These are phyloP conservation scores for Saccharomyces hybrid DNA, from an alignment of 1,139 yeast genomes.

Conservation along the genomic window DNA sequence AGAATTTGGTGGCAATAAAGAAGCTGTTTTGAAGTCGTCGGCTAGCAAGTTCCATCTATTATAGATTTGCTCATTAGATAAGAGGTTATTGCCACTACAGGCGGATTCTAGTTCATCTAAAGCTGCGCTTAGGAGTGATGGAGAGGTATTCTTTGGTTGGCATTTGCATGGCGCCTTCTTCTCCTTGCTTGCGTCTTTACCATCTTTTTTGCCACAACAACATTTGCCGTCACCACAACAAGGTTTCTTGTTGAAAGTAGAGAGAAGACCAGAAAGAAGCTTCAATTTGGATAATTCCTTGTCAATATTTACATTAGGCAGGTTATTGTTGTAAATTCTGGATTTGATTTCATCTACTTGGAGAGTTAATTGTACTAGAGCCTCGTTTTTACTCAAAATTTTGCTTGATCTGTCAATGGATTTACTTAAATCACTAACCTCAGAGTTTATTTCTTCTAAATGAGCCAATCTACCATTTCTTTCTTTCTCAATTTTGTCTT, in stretches of 20 bases:
- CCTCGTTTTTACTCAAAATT: conserved; percentile 23
- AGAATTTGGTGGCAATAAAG: conserved; percentile 87
- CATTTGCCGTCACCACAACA: conserved; percentile 16
- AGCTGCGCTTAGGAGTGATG: conserved; percentile 23
- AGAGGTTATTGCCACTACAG: conserved; percentile 14
- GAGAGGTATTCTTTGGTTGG: conserved; percentile 13
- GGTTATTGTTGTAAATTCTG: conserved; percentile 17
- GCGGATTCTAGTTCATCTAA: conserved; percentile 22
- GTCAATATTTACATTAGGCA: conserved; percentile 25
- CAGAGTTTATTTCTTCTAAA: conserved; percentile 50
- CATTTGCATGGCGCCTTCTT: conserved; percentile 8
- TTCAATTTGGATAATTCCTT: conserved; percentile 30
- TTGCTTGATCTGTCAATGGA: conserved; percentile 22
- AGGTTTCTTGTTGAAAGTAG: conserved; percentile 18
- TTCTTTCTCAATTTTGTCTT: conserved; percentile 64
- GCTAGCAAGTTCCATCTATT: conserved; percentile 67
- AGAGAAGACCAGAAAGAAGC: conserved; percentile 24
- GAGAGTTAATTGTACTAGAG: conserved; percentile 24
- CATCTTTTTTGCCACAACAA: conserved; percentile 12
- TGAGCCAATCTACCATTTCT: conserved; percentile 73
- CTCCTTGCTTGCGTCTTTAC: conserved; percentile 2
- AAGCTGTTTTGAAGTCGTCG: conserved; percentile 83
- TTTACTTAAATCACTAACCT: conserved; percentile 40
- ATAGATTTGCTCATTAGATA: conserved; percentile 57
- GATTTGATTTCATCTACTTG: conserved; percentile 19